phyloP scores from a whole-genome alignment of 2,329 filamentous ascomycete genomes.

The Thelonectria discophora region DNA sequence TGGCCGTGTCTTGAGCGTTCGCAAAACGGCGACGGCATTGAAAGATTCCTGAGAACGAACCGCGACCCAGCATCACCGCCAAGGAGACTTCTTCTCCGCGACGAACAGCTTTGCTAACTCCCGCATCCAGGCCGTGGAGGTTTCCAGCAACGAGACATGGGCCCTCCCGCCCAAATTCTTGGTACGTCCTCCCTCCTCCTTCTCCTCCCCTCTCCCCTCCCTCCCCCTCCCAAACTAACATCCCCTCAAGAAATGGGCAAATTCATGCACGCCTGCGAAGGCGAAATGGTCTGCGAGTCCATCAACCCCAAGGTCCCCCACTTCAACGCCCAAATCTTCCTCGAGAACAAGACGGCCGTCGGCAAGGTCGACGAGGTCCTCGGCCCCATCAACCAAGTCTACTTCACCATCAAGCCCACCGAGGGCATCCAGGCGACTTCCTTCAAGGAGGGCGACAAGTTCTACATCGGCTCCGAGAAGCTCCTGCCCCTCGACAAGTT shows the following conservation, averaged over 20 bases:
- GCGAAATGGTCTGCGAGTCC: conserved; percentile 97
- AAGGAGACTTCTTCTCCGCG: background rate
- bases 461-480: conserved; percentile 95
- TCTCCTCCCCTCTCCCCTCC: background rate
- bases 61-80: background rate
- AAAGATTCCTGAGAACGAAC: background rate
- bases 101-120: conserved; percentile 27
- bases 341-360: conserved; percentile 97
- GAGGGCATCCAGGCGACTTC: conserved; percentile 94
- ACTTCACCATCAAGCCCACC: conserved; percentile 97
- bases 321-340: conserved; percentile 98
- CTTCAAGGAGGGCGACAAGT: conserved; percentile 97
- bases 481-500: conserved; percentile 95
- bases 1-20: no score
- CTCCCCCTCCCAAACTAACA: background rate
- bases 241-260: conserved; percentile 78
- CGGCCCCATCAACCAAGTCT: conserved; percentile 96
- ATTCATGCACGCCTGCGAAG: conserved; percentile 94
- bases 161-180: conserved; percentile 50
- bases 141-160: conserved; percentile 52
- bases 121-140: conserved; percentile 47
- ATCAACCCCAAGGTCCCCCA: conserved; percentile 96
- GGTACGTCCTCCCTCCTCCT: conserved; percentile 41
- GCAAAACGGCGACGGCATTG: no score
- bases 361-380: conserved; percentile 99